Evolutionary conservation across 1,284 basidiomycete genomes (phyloP), one percentile per base, ranked within the genome.

Genomic region (Trichosporon sp.): DNA sequence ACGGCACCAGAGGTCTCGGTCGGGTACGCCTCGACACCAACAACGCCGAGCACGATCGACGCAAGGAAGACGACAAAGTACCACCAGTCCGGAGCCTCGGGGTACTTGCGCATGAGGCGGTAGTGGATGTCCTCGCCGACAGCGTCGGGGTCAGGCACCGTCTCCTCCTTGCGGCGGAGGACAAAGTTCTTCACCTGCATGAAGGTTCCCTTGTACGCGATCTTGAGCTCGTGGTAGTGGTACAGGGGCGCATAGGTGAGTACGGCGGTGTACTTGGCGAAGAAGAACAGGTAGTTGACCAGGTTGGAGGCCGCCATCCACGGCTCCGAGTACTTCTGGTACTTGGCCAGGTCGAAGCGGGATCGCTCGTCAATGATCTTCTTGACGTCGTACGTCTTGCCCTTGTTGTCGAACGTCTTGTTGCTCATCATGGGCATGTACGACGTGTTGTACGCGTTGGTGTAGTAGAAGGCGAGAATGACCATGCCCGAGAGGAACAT

Each of bases 31-130:
- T 71, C 68, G 16, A 77, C 71, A 16, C 76, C 77, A 19, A 71
- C 68, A 58, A 80, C 70, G 59, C 74, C 75, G 60, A 80, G 68
- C 36, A 85, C 81, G 69, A 90, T 81, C 63, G 87, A 85, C 62
- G 85, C 65, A 58, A 86, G 62, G 56, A 90, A 87, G 60, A 91
- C 75, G 33, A 79, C 65, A 13, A 74, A 82, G 77, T 90, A 94
- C 89, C 89, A 92, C 84, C 84, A 89, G 61, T 83, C 81, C 0
- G 91, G 91, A 16, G 92, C 89, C 73, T 92, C 90, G 1, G 84
- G 80, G 77, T 95, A 95, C 34, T 16, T 14, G 54, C 58, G 40
- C 65, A 74, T 73, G 31, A 75, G 65, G 31, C 68, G 65, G 62
- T 61, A 68, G 69, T 76, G 74, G 34, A 75, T 58, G 59, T 76